A percentile compares a stretch with the other conserved stretches of the same genome.
Evolutionary conservation across 768 basidiomycete genomes (phyloP).

Genomic region (Galerina sulciceps): DNA sequence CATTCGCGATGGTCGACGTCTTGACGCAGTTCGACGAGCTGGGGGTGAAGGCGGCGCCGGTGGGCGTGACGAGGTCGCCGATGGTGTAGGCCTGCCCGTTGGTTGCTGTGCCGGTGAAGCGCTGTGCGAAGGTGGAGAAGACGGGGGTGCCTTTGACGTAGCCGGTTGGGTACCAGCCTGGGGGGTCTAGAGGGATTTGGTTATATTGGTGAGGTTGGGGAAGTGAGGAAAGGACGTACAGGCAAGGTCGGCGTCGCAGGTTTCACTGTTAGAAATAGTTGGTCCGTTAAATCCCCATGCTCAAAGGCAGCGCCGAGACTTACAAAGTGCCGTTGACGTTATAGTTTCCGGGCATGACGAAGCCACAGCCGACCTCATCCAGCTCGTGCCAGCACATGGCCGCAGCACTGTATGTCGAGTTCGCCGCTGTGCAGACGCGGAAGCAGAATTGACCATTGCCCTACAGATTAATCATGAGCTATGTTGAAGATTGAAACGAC

Average conservation of each 20-base stretch:
- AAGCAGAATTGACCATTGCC: constrained; percentile 43
- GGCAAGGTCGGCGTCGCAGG: constrained; percentile 48
- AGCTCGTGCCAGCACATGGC: constrained; percentile 52
- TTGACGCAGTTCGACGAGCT: constrained; percentile 45
- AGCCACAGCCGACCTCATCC: constrained; percentile 48
- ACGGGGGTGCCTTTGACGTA: constrained; percentile 38
- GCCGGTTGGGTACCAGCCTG: constrained; percentile 49
- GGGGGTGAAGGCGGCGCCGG: constrained; percentile 37
- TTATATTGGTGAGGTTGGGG: not conserved
- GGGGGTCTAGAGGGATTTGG: constrained; percentile 34
- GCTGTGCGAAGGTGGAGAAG: constrained; percentile 50
- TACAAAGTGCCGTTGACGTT: constrained; percentile 46
- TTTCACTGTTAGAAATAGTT: constrained; percentile 30
- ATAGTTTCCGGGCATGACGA: constrained; percentile 53
- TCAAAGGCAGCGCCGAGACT: constrained; percentile 12
- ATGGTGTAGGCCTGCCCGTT: constrained; percentile 41
- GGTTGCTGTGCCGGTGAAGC: constrained; percentile 39
- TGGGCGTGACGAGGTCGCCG: constrained; percentile 42
- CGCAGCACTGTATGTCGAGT: constrained; percentile 45
- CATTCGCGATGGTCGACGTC: constrained; percentile 40
- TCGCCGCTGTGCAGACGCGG: constrained; percentile 46
- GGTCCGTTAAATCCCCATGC: not conserved
- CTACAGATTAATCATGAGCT: constrained; percentile 13
- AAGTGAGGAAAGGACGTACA: constrained; percentile 27
- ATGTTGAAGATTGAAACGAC: not conserved